These are phyloP conservation scores for Coemansia reversa DNA, from an alignment of 192 early-diverging fungal genomes.

Conservation along the genomic window DNA sequence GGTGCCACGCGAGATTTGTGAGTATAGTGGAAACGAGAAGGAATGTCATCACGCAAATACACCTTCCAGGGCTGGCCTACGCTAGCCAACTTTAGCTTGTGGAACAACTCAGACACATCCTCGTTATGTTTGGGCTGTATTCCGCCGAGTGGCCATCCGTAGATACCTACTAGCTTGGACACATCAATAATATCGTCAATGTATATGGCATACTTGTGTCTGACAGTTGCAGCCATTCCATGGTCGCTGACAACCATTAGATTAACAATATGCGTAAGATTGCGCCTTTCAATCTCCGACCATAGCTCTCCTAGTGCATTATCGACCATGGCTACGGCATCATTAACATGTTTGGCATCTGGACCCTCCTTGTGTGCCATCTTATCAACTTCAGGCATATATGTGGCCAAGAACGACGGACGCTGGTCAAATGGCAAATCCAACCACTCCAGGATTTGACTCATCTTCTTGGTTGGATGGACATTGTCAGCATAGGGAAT, in stretches of 20 bases:
- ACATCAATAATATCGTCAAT: conserved; percentile 72
- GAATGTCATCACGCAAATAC: conserved; percentile 71
- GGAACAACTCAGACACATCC: conserved; percentile 57
- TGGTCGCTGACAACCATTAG: conserved; percentile 79
- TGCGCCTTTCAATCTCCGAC: conserved; percentile 56
- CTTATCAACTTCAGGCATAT: conserved; percentile 78
- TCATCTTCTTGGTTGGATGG: conserved; percentile 57
- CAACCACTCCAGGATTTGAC: conserved; percentile 72
- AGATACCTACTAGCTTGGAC: conserved; percentile 54
- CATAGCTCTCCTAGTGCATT: conserved; percentile 61
- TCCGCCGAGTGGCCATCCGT: conserved; percentile 64
- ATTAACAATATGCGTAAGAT: conserved; percentile 65
- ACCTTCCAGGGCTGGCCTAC: conserved; percentile 59
- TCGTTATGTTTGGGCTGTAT: conserved; percentile 57
- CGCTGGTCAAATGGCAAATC: conserved; percentile 66
- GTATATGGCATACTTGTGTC: conserved; percentile 63
- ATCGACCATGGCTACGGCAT: conserved; percentile 58
- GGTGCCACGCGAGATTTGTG: conserved; percentile 69
- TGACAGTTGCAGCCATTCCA: conserved; percentile 66
- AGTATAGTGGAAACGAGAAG: conserved; percentile 69
- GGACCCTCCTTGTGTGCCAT: conserved; percentile 76
- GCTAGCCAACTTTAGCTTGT: conserved; percentile 52
- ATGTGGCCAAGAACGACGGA: conserved; percentile 74
- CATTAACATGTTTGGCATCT: conserved; percentile 63
- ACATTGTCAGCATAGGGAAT: conserved; percentile 55